Conservation (phyloP, 257 asterid species). For the Petrea volubilis region DNA sequence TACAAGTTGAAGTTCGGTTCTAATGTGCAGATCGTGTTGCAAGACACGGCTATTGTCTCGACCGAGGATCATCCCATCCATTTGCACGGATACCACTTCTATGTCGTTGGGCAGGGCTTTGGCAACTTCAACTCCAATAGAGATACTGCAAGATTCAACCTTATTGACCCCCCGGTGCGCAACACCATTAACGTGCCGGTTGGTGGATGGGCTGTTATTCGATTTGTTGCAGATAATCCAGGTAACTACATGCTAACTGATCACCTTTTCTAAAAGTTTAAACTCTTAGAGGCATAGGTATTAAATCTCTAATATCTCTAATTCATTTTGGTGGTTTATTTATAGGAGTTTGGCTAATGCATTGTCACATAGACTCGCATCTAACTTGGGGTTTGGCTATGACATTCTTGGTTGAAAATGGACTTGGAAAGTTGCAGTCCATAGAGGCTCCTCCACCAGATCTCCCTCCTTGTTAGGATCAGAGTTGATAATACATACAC, state of each 20-base stretch:
- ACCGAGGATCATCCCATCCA: constrained; percentile 71
- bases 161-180: constrained; percentile 56
- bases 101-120: constrained; percentile 64
- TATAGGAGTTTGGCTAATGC: constrained; percentile 79
- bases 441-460: constrained; percentile 68
- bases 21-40: constrained; percentile 57
- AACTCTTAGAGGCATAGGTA: too few relatives aligned
- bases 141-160: constrained; percentile 53
- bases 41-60: constrained; percentile 59
- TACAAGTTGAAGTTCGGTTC: constrained; percentile 51
- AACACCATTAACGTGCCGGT: constrained; percentile 65
- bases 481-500: not conserved
- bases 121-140: constrained; percentile 57
- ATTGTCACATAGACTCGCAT: constrained; percentile 79
- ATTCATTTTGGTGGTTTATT: not conserved
- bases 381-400: constrained; percentile 61
- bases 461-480: constrained; percentile 61
- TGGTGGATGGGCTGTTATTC: constrained; percentile 72
- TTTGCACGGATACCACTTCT: constrained; percentile 70
- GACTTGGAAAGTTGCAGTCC: constrained; percentile 50
- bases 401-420: constrained; percentile 70
- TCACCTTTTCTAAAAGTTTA: too few relatives aligned
- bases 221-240: constrained; percentile 70
- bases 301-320: too few relatives aligned
- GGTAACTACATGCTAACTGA: constrained; percentile 28